These are phyloP conservation scores for Moesziomyces globuligerus DNA, from an alignment of 1,284 basidiomycete genomes.

Conservation along the genomic window DNA sequence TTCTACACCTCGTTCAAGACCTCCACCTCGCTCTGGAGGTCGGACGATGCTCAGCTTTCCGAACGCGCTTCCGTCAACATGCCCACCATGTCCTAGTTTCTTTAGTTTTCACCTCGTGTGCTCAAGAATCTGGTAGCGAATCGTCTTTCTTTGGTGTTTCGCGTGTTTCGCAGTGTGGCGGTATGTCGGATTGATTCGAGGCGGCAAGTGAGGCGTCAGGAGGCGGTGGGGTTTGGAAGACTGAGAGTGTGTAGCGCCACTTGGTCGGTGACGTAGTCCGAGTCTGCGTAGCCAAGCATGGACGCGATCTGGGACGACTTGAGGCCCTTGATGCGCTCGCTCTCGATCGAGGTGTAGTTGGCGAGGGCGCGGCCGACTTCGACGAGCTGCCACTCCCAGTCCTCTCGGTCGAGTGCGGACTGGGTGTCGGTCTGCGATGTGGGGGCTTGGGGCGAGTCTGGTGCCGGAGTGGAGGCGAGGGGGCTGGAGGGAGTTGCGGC, in stretches of 20 bases:
- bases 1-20: slow-evolving; percentile 63
- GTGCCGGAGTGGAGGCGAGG: not conserved
- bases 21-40: slow-evolving; percentile 48
- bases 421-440: not conserved
- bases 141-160: too few relatives aligned
- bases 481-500: not conserved
- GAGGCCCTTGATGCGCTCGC: slow-evolving; percentile 82
- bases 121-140: not conserved
- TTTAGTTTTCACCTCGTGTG: too few relatives aligned
- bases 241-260: slow-evolving; percentile 50
- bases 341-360: slow-evolving; percentile 95
- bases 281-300: slow-evolving; percentile 89
- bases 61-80: slow-evolving; percentile 57
- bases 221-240: slow-evolving; percentile 7
- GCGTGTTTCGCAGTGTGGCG: too few relatives aligned
- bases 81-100: slow-evolving; percentile 58
- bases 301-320: slow-evolving; percentile 77
- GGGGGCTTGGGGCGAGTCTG: not conserved
- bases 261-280: slow-evolving; percentile 90
- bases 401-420: slow-evolving; percentile 14
- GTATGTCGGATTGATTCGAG: too few relatives aligned
- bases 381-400: slow-evolving; percentile 76
- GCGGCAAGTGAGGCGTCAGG: not conserved
- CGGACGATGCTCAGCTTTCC: slow-evolving; percentile 47
- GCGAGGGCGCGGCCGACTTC: slow-evolving; percentile 94